These are phyloP conservation scores for Excoecaria cochinchinensis DNA, from an alignment of 345 rosid species.

Conservation along the genomic window DNA sequence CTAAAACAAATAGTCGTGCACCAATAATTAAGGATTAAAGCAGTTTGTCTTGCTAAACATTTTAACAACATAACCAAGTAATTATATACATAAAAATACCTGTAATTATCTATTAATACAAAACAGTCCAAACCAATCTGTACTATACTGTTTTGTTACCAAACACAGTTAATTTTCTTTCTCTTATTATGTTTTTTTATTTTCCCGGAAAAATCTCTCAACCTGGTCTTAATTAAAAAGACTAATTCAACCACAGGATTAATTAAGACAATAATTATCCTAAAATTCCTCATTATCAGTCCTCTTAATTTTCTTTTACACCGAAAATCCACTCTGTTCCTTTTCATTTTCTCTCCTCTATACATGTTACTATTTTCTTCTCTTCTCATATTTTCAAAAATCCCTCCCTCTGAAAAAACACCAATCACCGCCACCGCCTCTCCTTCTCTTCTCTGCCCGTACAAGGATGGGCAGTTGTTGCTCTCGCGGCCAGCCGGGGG, in stretches of 20 bases:
- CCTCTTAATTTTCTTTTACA: neutral
- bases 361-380: conserved; percentile 24
- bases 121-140: neutral
- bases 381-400: neutral
- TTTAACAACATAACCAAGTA: neutral
- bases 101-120: too few relatives aligned
- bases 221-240: neutral
- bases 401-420: neutral
- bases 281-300: conserved; percentile 24
- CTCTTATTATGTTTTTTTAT: neutral
- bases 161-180: neutral
- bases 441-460: neutral
- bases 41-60: neutral
- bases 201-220: conserved; percentile 21
- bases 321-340: conserved; percentile 28
- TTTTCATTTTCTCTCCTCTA: conserved; percentile 17
- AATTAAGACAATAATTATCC: conserved; percentile 3
- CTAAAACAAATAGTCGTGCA: too few relatives aligned
- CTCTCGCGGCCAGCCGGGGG: conserved; percentile 44
- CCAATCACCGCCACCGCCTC: neutral
- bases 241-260: too few relatives aligned
- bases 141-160: neutral
- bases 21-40: too few relatives aligned
- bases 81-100: neutral
- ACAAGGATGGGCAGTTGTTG: conserved; percentile 76